phyloP scores from a whole-genome alignment of 441 rosid genomes.

The Pelargonium australe region DNA sequence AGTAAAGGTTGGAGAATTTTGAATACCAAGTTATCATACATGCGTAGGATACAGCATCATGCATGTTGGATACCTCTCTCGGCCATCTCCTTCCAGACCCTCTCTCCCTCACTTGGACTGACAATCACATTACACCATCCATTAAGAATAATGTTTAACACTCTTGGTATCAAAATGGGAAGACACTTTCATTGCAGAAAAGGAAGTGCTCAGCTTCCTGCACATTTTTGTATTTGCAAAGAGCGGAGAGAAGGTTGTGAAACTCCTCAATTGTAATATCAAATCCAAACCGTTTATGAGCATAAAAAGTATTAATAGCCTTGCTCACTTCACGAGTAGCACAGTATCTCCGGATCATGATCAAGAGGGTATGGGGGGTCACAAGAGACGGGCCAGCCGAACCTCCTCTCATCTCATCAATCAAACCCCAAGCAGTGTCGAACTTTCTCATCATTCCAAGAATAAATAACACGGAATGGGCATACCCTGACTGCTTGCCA shows the following conservation, averaged over 20 bases:
- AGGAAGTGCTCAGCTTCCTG: slow-evolving; percentile 91
- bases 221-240: slow-evolving; percentile 85
- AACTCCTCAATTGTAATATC: slow-evolving; percentile 68
- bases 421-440: slow-evolving; percentile 81
- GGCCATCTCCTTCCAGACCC: slow-evolving; percentile 82
- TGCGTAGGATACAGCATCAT: slow-evolving; percentile 69
- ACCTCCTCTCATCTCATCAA: slow-evolving; percentile 79
- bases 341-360: slow-evolving; percentile 87
- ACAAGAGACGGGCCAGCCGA: slow-evolving; percentile 46
- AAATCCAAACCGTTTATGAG: slow-evolving; percentile 56
- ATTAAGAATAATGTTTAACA: slow-evolving; percentile 67
- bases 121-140: slow-evolving; percentile 88
- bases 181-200: slow-evolving; percentile 58
- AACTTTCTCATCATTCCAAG: slow-evolving; percentile 87
- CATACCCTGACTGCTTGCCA: slow-evolving; percentile 52
- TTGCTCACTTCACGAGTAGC: slow-evolving; percentile 77
- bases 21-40: slow-evolving; percentile 76
- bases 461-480: slow-evolving; percentile 54
- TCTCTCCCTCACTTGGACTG: slow-evolving; percentile 64
- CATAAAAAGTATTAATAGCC: slow-evolving; percentile 79
- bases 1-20: slow-evolving; percentile 54
- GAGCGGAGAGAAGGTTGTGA: slow-evolving; percentile 82
- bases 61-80: slow-evolving; percentile 48
- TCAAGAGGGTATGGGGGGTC: slow-evolving; percentile 68
- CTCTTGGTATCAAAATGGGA: slow-evolving; percentile 49